phyloP scores from a whole-genome alignment of 768 basidiomycete genomes.

The Asterophora parasitica region DNA sequence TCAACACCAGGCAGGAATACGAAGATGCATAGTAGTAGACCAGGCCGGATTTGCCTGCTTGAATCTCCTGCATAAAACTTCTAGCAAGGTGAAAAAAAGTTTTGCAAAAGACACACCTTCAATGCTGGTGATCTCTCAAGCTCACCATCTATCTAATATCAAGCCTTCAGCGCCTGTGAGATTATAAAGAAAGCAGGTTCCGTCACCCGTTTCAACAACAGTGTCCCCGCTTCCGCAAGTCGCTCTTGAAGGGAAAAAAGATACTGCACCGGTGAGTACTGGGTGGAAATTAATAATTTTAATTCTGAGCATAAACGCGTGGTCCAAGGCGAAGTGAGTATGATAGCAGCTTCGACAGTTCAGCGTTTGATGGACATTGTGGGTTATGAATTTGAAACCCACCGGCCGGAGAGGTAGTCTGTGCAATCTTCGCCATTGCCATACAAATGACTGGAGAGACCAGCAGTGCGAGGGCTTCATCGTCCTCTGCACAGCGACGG shows the following conservation, averaged over 20 bases:
- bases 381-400: conserved; percentile 11
- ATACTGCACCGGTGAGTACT: conserved; percentile 19
- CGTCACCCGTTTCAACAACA: conserved; percentile 26
- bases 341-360: conserved; percentile 20
- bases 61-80: conserved; percentile 4
- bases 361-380: not conserved
- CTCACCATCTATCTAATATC: not conserved
- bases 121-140: not conserved
- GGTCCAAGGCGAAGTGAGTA: conserved; percentile 47
- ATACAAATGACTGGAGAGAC: conserved; percentile 45
- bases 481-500: conserved; percentile 38
- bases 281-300: conserved; percentile 21
- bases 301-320: conserved; percentile 38
- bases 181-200: not conserved
- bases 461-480: conserved; percentile 48
- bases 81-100: not conserved
- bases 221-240: conserved; percentile 21
- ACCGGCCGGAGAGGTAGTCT: conserved; percentile 22
- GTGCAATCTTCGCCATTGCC: conserved; percentile 39
- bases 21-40: conserved; percentile 9
- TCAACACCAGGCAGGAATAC: conserved; percentile 13
- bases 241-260: conserved; percentile 25
- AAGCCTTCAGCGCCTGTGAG: not conserved
- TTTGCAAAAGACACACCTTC: not conserved
- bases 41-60: conserved; percentile 2